Base-by-base conservation (phyloP, 2,329 filamentous ascomycete genomes). In the Botrytis deweyae region DNA sequence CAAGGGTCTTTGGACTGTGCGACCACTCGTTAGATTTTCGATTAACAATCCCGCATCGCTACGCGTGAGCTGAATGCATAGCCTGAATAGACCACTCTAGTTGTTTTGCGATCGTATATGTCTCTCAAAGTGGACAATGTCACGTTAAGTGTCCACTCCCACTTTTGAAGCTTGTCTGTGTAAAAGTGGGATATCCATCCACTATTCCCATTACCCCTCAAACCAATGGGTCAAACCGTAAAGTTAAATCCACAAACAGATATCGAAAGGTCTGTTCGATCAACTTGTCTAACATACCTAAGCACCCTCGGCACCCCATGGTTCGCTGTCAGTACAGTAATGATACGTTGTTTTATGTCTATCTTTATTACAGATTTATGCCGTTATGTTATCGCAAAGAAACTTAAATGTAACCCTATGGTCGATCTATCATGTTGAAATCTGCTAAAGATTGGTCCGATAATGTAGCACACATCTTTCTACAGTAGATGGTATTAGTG, bases 181-280 rank as follows among this genome's bases (percentile, higher is more conserved):
- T 36, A 38, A 68, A 68, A 68, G 65, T 68, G 46, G 65, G 36
- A 68, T 68, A 5, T 16, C 6, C 33, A 62, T n/a, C 59, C 36
- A 62, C 22, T n/a, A 55, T 22, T 20, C 36, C 7, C 14, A 18
- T 40, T 68, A 29, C 65, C 46, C 65, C 46, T 68, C 46, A 68
- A 67, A 29, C 25, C 29, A 40, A 49, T 29, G 36, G 65, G 46
- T 55, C 65, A 68, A 68, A 29, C 46, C 52, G 52, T 18, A 58
- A 58, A 58, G 52, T 58, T n/a, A 68, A 8, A 40, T 68, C 46
- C 52, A 55, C 46, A 40, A 18, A 40, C 46, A 40, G 65, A 55
- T 25, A 29, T 40, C 46, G 18, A 40, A 67, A 55, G 52, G 46
- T 67, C 22, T 40, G 49, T 16, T 67, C 49, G 36, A 67, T 55